These are phyloP conservation scores for Peniophora sp. DNA, from an alignment of 1,284 basidiomycete genomes.

Conservation along the genomic window DNA sequence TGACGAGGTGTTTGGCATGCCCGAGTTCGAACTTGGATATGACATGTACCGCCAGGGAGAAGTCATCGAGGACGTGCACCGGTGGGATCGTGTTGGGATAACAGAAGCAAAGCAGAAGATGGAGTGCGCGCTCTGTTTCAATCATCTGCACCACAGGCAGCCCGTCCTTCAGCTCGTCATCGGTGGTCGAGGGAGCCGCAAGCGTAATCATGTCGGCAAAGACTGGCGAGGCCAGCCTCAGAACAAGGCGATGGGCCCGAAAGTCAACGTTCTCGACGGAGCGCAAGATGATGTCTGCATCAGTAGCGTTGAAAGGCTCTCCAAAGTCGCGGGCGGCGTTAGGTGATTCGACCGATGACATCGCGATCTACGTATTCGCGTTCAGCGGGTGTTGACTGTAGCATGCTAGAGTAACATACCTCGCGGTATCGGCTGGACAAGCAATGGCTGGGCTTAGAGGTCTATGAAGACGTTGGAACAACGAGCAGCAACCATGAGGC, in stretches of 20 bases:
- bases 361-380: too few relatives aligned
- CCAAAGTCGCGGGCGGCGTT: too few relatives aligned
- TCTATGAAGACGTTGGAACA: too few relatives aligned
- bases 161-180: neutral
- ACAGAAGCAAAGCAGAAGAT: neutral
- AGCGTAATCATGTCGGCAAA: conserved; percentile 4
- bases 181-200: neutral
- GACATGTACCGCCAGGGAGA: conserved; percentile 2
- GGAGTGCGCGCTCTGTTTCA: neutral
- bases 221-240: conserved; percentile 1
- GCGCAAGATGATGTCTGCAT: conserved; percentile 4
- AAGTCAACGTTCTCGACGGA: conserved; percentile 4
- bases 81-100: neutral
- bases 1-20: neutral
- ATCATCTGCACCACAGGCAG: neutral
- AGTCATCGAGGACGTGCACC: neutral
- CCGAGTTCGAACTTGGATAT: conserved; percentile 5
- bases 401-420: too few relatives aligned
- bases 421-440: too few relatives aligned
- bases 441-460: too few relatives aligned
- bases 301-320: neutral
- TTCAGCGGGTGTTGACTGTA: too few relatives aligned
- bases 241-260: neutral
- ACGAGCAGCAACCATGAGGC: too few relatives aligned
- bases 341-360: too few relatives aligned